These are phyloP conservation scores for Aureobasidium zeae DNA, from an alignment of 2,329 filamentous ascomycete species.

Conservation along the genomic window DNA sequence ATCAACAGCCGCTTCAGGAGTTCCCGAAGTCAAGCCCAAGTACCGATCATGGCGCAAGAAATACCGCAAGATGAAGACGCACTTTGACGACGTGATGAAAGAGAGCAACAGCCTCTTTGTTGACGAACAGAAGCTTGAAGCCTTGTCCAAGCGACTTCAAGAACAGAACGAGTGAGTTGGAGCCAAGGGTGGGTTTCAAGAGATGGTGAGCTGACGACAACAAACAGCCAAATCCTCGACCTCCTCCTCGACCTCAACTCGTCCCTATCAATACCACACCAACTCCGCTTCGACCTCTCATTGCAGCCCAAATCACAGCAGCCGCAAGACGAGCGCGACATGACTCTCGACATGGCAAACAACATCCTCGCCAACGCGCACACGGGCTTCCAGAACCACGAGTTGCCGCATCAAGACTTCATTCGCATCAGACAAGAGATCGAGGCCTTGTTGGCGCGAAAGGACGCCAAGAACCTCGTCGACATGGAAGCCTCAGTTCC, in stretches of 20 bases:
- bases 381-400: slow-evolving; percentile 26
- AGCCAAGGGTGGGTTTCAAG: too few relatives aligned
- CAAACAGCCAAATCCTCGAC: slow-evolving; percentile 81
- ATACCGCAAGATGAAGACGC: slow-evolving; percentile 80
- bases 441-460: slow-evolving; percentile 25
- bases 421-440: slow-evolving; percentile 26
- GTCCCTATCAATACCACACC: slow-evolving; percentile 63
- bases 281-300: slow-evolving; percentile 63
- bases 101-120: slow-evolving; percentile 75
- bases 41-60: slow-evolving; percentile 56
- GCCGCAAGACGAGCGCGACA: slow-evolving; percentile 21
- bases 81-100: slow-evolving; percentile 68
- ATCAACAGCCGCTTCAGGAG: slow-evolving; percentile 3
- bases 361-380: slow-evolving; percentile 28
- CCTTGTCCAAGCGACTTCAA: slow-evolving; percentile 72
- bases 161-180: slow-evolving; percentile 79
- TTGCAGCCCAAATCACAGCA: slow-evolving; percentile 38
- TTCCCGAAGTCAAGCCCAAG: slow-evolving; percentile 22
- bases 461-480: slow-evolving; percentile 26
- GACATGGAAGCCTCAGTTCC: slow-evolving; percentile 34
- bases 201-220: too few relatives aligned
- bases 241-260: slow-evolving; percentile 85
- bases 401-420: slow-evolving; percentile 26
- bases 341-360: slow-evolving; percentile 24
- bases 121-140: slow-evolving; percentile 69